Conservation (phyloP, 208 protist genomes). For the Crithidia brevicula region DNA sequence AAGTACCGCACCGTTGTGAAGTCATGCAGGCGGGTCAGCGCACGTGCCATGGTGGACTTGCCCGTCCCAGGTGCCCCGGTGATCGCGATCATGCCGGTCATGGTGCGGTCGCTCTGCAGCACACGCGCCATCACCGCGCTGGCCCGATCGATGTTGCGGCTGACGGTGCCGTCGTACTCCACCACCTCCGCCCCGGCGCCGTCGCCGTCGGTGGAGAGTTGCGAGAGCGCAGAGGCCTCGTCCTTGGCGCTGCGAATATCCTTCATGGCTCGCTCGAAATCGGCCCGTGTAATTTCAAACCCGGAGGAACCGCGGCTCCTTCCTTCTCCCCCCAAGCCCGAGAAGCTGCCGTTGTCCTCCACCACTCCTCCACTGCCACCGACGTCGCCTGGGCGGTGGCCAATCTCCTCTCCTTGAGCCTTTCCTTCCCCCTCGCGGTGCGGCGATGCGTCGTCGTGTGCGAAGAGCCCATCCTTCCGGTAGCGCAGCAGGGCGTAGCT, state of each 20-base stretch:
- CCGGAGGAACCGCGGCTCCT: no score
- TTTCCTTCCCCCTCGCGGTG: not conserved
- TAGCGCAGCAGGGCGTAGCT: slow-evolving; percentile 85
- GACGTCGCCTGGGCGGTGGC: slow-evolving; percentile 16
- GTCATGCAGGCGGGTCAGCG: slow-evolving; percentile 37
- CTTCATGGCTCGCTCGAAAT: slow-evolving; percentile 42
- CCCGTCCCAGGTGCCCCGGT: slow-evolving; percentile 64
- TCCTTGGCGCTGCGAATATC: slow-evolving; percentile 53
- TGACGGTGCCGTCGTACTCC: slow-evolving; percentile 65
- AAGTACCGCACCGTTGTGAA: slow-evolving; percentile 42
- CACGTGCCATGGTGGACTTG: slow-evolving; percentile 58
- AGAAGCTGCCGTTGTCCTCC: not conserved
- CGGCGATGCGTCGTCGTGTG: not conserved
- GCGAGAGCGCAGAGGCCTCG: slow-evolving; percentile 28
- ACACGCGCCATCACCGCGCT: slow-evolving; percentile 33
- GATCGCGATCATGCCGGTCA: slow-evolving; percentile 51
- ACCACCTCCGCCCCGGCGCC: slow-evolving; percentile 26
- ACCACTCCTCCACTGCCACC: not conserved
- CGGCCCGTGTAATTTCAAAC: slow-evolving; percentile 15
- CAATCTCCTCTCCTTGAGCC: slow-evolving; percentile 2
- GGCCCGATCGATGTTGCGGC: slow-evolving; percentile 26
- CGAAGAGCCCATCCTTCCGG: slow-evolving; percentile 30
- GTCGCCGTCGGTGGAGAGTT: slow-evolving; percentile 29
- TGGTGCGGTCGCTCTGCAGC: slow-evolving; percentile 39
- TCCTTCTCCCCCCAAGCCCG: no score